Percentiles rank a stretch among this genome's conserved stretches.
Conservation (phyloP, 345 rosid genomes). For the Euclidium syriacum region DNA sequence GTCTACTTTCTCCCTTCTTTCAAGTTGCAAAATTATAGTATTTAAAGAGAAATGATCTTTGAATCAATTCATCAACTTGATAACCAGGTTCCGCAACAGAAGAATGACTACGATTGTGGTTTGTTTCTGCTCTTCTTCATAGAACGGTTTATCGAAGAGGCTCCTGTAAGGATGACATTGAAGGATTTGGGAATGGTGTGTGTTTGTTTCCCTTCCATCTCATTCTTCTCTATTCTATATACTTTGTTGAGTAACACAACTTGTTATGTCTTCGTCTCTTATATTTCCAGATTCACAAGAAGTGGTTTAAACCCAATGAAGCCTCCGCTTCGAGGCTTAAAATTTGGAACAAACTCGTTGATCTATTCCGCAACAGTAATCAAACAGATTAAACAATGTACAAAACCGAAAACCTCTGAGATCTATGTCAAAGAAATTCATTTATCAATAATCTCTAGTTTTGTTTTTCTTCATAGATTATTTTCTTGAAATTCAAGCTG, state of each 20-base stretch:
- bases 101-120: conserved; percentile 92
- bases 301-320: conserved; percentile 80
- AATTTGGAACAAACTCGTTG: conserved; percentile 48
- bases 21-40: not conserved
- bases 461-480: not conserved
- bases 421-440: not conserved
- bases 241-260: not conserved
- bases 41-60: not conserved
- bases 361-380: conserved; percentile 39
- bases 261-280: not conserved
- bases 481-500: not conserved
- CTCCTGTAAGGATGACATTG: conserved; percentile 67
- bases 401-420: not conserved
- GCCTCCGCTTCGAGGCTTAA: conserved; percentile 71
- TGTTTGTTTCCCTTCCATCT: not conserved
- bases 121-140: conserved; percentile 80
- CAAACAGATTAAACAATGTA: conserved; percentile 10
- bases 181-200: conserved; percentile 74
- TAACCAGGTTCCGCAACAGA: conserved; percentile 91
- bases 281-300: conserved; percentile 58
- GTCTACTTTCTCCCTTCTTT: not conserved
- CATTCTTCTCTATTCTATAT: not conserved
- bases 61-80: not conserved
- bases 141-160: conserved; percentile 71
- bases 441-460: not conserved